Conservation (phyloP, 2,329 filamentous ascomycete genomes). For the Penicillium sp. region DNA sequence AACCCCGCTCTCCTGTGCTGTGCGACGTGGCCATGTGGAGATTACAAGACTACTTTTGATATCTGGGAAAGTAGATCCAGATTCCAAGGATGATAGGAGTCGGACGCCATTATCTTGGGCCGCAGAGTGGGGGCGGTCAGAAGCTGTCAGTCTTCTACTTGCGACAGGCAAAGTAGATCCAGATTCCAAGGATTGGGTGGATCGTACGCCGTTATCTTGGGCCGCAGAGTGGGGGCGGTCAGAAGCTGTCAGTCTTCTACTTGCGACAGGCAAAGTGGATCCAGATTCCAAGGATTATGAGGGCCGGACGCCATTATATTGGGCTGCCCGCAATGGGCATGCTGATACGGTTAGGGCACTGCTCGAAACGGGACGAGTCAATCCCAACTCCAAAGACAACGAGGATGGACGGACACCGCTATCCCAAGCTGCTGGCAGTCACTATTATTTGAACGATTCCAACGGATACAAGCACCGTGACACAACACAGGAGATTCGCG, state of each 20-base stretch:
- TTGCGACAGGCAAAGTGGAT: neutral
- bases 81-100: neutral
- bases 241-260: neutral
- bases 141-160: neutral
- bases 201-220: neutral
- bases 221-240: neutral
- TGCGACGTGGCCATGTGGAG: neutral
- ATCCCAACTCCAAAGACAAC: neutral
- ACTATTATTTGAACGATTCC: neutral
- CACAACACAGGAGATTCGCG: neutral
- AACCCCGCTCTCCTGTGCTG: constrained; percentile 14
- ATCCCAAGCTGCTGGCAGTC: neutral
- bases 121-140: neutral
- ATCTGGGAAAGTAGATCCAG: neutral
- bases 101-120: neutral
- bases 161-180: neutral
- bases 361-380: neutral
- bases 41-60: neutral
- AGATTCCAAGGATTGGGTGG: neutral
- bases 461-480: neutral
- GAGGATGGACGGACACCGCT: neutral
- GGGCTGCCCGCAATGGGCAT: neutral
- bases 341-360: neutral
- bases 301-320: neutral
- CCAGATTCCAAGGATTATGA: neutral